phyloP scores from a whole-genome alignment of 345 rosid species.

The Kernera saxatilis region DNA sequence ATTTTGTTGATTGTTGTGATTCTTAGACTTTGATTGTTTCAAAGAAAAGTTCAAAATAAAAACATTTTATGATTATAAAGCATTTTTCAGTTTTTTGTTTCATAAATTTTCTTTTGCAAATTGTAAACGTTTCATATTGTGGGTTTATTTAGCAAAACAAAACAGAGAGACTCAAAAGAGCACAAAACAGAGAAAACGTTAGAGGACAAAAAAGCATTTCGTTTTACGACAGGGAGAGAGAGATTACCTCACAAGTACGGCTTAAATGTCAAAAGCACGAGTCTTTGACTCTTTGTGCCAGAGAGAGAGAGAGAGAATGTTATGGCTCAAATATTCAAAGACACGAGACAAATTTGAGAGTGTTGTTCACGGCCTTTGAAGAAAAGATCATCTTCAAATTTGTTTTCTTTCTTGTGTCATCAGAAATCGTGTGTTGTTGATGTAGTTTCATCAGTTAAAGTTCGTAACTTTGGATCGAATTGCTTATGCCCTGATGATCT shows the following conservation, averaged over 20 bases:
- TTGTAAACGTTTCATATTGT: too few species aligned
- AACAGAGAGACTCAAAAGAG: neutral
- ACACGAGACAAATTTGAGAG: neutral
- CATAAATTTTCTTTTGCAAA: too few species aligned
- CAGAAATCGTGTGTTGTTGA: neutral
- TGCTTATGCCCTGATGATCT: slow-evolving; percentile 6
- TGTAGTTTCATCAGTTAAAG: neutral
- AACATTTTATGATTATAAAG: too few species aligned
- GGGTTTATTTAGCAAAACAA: too few species aligned
- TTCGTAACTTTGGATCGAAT: neutral
- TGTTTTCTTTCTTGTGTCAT: neutral
- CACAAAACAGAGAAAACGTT: neutral
- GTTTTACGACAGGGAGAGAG: too few species aligned
- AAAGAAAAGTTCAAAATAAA: too few species aligned
- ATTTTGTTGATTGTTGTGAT: too few species aligned
- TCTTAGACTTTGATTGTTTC: too few species aligned
- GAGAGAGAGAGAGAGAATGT: neutral
- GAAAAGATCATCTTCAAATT: neutral
- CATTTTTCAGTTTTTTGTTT: too few species aligned
- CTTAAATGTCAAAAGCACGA: neutral
- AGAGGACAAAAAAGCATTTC: neutral
- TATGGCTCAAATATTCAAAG: neutral
- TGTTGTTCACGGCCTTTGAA: neutral
- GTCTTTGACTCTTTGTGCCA: neutral
- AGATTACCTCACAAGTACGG: too few species aligned